phyloP scores from a whole-genome alignment of 2,329 filamentous ascomycete species.

The Pezicula radicicola region DNA sequence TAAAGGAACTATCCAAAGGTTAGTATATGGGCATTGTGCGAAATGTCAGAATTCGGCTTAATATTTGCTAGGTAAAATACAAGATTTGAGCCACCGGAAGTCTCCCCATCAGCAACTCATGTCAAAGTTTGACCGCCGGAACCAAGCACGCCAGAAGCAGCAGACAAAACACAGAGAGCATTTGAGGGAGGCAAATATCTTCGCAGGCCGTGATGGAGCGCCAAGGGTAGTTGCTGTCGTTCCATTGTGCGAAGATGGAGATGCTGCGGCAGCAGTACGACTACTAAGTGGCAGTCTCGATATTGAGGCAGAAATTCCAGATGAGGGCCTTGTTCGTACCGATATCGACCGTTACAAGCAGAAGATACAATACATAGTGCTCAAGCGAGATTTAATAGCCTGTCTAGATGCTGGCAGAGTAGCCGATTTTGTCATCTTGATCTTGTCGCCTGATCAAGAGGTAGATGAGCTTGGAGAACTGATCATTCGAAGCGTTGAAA shows the following conservation, averaged over 20 bases:
- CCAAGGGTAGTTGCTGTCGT: conserved; percentile 86
- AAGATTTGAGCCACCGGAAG: conserved; percentile 70
- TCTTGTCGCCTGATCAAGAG: conserved; percentile 79
- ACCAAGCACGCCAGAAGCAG: conserved; percentile 90
- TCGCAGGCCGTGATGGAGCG: conserved; percentile 81
- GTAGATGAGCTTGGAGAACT: conserved; percentile 83
- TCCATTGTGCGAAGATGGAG: conserved; percentile 72
- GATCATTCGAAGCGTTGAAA: conserved; percentile 82
- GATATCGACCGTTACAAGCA: conserved; percentile 91
- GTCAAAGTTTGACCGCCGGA: conserved; percentile 93
- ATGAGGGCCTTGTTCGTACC: conserved; percentile 58
- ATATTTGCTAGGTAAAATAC: conserved; percentile 66
- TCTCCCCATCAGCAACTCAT: conserved; percentile 95
- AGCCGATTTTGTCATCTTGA: conserved; percentile 87
- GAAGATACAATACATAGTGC: conserved; percentile 80
- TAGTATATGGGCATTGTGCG: conserved; percentile 3
- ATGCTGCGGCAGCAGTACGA: conserved; percentile 63
- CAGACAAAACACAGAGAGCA: conserved; percentile 81
- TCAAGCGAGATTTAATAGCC: conserved; percentile 69
- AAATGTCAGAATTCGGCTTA: conserved; percentile 4
- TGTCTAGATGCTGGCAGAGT: conserved; percentile 83
- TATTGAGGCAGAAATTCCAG: conserved; percentile 61
- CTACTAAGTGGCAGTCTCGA: conserved; percentile 78
- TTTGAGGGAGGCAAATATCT: conserved; percentile 74
- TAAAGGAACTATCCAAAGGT: conserved; percentile 88